Evolutionary conservation across 2,329 filamentous ascomycete genomes (phyloP), one percentile per base, ranked within the genome.

Genomic region (Penicillium hordei): DNA sequence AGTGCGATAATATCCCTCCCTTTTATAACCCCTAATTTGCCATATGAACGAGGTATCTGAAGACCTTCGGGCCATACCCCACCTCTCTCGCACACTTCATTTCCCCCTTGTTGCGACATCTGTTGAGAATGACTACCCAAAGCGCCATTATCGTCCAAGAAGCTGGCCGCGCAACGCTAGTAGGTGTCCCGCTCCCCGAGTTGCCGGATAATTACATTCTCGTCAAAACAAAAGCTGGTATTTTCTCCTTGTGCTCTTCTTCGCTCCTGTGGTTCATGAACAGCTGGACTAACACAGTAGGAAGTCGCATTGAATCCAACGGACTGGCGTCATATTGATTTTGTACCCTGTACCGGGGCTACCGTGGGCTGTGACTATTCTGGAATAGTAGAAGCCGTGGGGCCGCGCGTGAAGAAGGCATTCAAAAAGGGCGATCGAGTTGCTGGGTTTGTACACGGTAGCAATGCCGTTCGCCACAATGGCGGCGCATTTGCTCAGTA

Each of bases 401-500:
- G 60, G 0, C 39, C 61, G 1, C 17, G 29, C 1, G 60, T 67
- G 13, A 48, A 52, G 19, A 77, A 77, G 48, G 31, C 64, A 1
- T 79, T 80, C 60, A 78, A 80, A 60, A 70, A 73, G 51, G 83
- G 83, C 10, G 83, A 85, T 63, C 72, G 78, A 0, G 76, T 86
- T 36, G 75, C 75, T 27, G 82, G 82, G 0, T 78, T 81, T 44
- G 71, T 75, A 5, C 80, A 81, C 58, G 83, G 83, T 55, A 67
- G 66, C 56, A 71, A 71, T 59, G 61, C 63, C n/a, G 64, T 66
- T 12, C 62, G 78, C 38, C 72, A 70, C 19, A 75, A 80, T 43
- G 76, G 80, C 55, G 83, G 83, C 6, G 76, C 78, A 2, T 86
- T 85, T 63, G 81, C 78, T 7, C 76, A 85, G 52, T 81, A 82